These are phyloP conservation scores for Tetracladium maxilliforme DNA, from an alignment of 2,329 filamentous ascomycete genomes.

Conservation along the genomic window DNA sequence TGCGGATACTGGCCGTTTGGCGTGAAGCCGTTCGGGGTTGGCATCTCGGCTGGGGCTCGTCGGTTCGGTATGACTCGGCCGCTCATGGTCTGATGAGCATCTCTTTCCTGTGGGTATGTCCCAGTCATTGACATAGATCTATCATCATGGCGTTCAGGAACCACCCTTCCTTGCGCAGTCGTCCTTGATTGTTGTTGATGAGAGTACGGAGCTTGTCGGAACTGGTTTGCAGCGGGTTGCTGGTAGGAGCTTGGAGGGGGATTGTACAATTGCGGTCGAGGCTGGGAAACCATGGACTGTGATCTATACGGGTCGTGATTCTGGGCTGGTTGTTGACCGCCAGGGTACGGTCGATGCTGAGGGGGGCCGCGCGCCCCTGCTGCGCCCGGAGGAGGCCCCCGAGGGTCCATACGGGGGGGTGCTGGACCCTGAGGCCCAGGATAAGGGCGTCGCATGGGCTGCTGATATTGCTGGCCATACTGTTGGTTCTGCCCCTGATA, in stretches of 20 bases:
- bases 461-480: conserved; percentile 32
- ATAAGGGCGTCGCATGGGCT: conserved; percentile 54
- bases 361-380: conserved; percentile 28
- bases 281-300: conserved; percentile 73
- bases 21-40: conserved; percentile 10
- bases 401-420: conserved; percentile 29
- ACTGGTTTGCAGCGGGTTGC: conserved; percentile 56
- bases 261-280: conserved; percentile 60
- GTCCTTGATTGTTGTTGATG: conserved; percentile 51
- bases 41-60: conserved; percentile 23
- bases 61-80: conserved; percentile 79
- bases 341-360: conserved; percentile 46
- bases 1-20: conserved; percentile 8
- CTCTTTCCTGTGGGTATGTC: conserved; percentile 63
- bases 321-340: conserved; percentile 53
- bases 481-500: conserved; percentile 24
- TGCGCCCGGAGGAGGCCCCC: conserved; percentile 21
- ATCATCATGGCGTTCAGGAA: conserved; percentile 85
- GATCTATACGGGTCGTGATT: conserved; percentile 80
- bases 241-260: conserved; percentile 43
- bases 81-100: conserved; percentile 83
- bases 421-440: no score
- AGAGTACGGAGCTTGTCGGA: conserved; percentile 62
- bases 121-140: conserved; percentile 93
- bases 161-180: conserved; percentile 79